Evolutionary conservation across 345 rosid genomes (phyloP).

Genomic region (Stellera chamaejasme): DNA sequence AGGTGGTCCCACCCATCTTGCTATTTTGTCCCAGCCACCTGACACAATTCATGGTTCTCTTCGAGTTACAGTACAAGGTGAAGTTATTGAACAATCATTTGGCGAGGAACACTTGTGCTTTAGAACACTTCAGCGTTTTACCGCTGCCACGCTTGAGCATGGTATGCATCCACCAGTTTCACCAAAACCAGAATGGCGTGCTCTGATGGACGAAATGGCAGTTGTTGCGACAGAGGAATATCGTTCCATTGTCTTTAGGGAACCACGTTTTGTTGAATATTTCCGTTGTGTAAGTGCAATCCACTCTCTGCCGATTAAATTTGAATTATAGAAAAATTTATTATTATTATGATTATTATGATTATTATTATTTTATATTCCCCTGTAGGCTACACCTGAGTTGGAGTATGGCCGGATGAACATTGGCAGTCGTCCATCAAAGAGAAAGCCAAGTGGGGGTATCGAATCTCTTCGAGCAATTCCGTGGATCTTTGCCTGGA

Average conservation of each 20-base stretch:
- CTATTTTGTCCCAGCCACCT: constrained; percentile 99
- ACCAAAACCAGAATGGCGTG: constrained; percentile 96
- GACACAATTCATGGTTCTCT: constrained; percentile 93
- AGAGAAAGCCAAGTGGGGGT: constrained; percentile 93
- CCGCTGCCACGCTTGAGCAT: constrained; percentile 96
- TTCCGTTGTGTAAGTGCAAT: constrained; percentile 77
- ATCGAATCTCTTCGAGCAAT: constrained; percentile 96
- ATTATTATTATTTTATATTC: constrained; percentile 10
- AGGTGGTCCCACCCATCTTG: constrained; percentile 99
- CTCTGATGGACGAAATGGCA: constrained; percentile 86
- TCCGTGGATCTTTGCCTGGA: constrained; percentile 99
- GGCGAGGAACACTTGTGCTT: constrained; percentile 95
- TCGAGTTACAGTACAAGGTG: constrained; percentile 94
- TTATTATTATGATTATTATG: constrained; percentile 4
- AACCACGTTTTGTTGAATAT: constrained; percentile 92
- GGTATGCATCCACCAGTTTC: constrained; percentile 91
- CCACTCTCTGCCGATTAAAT: background rate
- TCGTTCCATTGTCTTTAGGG: constrained; percentile 81
- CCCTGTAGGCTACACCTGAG: constrained; percentile 92
- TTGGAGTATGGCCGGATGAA: constrained; percentile 97
- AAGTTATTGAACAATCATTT: constrained; percentile 92
- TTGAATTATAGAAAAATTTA: constrained; percentile 4
- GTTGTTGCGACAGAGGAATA: constrained; percentile 86
- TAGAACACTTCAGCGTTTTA: constrained; percentile 91
- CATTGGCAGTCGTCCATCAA: constrained; percentile 97